Conservation (phyloP, 2,329 filamentous ascomycete genomes). For the Curvularia eragrostidis region DNA sequence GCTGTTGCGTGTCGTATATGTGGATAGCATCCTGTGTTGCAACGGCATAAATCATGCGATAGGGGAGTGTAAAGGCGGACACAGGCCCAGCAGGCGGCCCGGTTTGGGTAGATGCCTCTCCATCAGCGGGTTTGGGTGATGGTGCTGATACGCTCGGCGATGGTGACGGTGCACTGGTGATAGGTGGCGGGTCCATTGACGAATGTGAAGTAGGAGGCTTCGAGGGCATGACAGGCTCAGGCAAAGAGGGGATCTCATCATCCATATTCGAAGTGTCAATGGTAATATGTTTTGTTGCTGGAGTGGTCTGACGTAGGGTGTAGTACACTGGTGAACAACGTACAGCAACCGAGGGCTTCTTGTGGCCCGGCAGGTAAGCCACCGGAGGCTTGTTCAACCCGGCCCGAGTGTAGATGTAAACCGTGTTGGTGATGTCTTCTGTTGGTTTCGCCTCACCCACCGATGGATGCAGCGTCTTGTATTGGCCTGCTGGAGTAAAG, state of each 20-base stretch:
- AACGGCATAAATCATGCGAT: conserved; percentile 95
- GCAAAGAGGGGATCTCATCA: conserved; percentile 80
- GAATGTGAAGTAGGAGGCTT: conserved; percentile 66
- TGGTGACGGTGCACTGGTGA: conserved; percentile 61
- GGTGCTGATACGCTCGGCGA: conserved; percentile 59
- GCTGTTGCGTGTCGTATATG: conserved; percentile 96
- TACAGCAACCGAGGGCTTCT: conserved; percentile 96
- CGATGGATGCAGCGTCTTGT: conserved; percentile 77
- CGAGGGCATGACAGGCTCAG: conserved; percentile 73
- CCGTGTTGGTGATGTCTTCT: conserved; percentile 93
- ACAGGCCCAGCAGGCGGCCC: conserved; percentile 54
- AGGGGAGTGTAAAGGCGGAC: conserved; percentile 82
- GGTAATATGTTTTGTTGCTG: conserved; percentile 84
- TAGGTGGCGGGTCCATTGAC: conserved; percentile 83
- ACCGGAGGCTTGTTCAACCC: conserved; percentile 97
- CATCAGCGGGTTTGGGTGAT: conserved; percentile 60
- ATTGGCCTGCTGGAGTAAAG: conserved; percentile 93
- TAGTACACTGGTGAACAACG: conserved; percentile 93
- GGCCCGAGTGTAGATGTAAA: conserved; percentile 96
- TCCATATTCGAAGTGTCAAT: conserved; percentile 92
- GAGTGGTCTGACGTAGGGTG: conserved; percentile 70
- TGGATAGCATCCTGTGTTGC: conserved; percentile 95
- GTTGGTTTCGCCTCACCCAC: conserved; percentile 72
- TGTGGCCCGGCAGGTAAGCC: conserved; percentile 93
- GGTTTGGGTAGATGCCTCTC: conserved; percentile 62